phyloP scores from a whole-genome alignment of 495 filamentous ascomycete genomes.

The Penicillium herquei region DNA sequence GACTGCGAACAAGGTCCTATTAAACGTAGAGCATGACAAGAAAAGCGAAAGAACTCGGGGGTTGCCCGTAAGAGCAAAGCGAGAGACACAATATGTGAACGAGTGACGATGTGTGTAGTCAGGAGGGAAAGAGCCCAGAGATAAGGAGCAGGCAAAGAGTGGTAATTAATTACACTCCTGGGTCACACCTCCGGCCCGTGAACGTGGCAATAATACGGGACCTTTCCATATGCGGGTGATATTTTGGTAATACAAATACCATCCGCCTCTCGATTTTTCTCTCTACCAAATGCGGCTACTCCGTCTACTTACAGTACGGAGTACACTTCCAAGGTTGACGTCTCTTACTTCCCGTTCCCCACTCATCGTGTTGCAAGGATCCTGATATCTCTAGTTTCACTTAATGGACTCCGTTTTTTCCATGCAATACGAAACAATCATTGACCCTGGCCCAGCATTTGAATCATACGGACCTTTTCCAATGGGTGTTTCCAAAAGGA shows the following conservation, averaged over 20 bases:
- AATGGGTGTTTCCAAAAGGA: constrained; percentile 11
- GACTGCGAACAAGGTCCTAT: constrained; percentile 15
- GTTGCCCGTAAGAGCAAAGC: background rate
- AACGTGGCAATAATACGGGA: no score
- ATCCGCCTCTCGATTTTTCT: no score
- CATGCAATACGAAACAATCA: background rate
- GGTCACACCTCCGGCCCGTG: no score
- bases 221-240: no score
- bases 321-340: no score
- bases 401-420: background rate
- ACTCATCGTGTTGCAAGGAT: background rate
- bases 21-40: constrained; percentile 35
- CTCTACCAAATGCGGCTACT: no score
- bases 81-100: background rate
- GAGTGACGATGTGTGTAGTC: constrained; percentile 3
- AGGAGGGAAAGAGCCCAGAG: constrained; percentile 15
- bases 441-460: background rate
- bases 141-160: constrained; percentile 15
- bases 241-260: no score
- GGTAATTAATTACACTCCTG: background rate
- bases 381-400: background rate
- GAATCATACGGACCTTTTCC: constrained; percentile 4
- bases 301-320: no score
- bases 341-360: constrained; percentile 8
- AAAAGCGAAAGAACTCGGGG: constrained; percentile 7